phyloP scores from a whole-genome alignment of 768 basidiomycete species.

The Russula griseocarnosa region DNA sequence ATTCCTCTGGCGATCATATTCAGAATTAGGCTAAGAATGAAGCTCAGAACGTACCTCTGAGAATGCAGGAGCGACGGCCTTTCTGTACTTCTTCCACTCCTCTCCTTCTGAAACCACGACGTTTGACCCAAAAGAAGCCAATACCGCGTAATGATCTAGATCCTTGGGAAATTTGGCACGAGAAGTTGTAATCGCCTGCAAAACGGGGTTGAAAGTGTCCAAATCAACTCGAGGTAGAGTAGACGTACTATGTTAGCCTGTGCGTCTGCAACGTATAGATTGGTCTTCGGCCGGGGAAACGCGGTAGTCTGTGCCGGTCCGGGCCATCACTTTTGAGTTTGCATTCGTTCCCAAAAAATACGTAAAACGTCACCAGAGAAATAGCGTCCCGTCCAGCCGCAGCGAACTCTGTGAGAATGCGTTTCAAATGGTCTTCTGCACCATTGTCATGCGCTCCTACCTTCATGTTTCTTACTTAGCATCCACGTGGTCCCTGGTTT shows the following conservation, averaged over 20 bases:
- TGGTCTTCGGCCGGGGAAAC: slow-evolving; percentile 1
- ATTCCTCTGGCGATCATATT: too few species aligned
- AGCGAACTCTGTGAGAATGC: slow-evolving; percentile 8
- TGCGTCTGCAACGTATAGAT: slow-evolving; percentile 19
- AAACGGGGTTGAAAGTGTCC: neutral
- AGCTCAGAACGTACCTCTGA: slow-evolving; percentile 43
- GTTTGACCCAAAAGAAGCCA: slow-evolving; percentile 54
- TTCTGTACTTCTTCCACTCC: slow-evolving; percentile 62
- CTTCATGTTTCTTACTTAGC: neutral
- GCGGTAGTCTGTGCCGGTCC: neutral
- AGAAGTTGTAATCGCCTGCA: slow-evolving; percentile 48
- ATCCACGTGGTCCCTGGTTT: neutral
- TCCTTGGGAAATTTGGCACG: slow-evolving; percentile 57
- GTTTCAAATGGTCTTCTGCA: neutral
- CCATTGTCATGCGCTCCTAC: neutral
- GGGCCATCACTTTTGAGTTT: neutral
- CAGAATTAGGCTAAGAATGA: too few species aligned
- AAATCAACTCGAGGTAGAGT: neutral
- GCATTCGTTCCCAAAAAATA: neutral
- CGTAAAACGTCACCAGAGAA: neutral
- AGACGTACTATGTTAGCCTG: slow-evolving; percentile 19
- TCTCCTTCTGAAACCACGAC: slow-evolving; percentile 61
- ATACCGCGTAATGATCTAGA: slow-evolving; percentile 34
- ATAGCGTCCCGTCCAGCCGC: slow-evolving; percentile 15
- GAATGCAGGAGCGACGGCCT: slow-evolving; percentile 59